Conservation (phyloP, 2,329 filamentous ascomycete species). For the Apiospora pterosperma region DNA sequence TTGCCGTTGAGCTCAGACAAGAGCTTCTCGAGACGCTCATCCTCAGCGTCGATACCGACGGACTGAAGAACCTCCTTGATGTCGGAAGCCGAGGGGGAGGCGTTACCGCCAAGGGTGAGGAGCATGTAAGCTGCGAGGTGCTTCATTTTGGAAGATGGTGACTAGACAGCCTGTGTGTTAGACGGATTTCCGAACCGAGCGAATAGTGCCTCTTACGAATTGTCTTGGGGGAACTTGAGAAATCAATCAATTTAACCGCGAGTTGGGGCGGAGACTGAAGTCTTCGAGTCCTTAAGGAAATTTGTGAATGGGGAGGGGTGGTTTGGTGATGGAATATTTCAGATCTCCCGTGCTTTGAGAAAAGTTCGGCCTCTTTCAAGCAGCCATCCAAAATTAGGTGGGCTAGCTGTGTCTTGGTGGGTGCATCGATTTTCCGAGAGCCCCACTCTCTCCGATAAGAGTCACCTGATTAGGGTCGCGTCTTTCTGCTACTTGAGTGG, state of each 20-base stretch:
- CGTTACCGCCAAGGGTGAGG: slow-evolving; percentile 89
- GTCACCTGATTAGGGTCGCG: slow-evolving; percentile 11
- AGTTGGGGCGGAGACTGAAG: slow-evolving; percentile 96
- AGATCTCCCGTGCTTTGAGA: slow-evolving; percentile 2
- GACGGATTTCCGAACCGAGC: slow-evolving; percentile 12
- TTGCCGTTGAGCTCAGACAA: slow-evolving; percentile 90
- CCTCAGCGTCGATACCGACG: slow-evolving; percentile 92
- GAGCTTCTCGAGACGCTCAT: slow-evolving; percentile 81
- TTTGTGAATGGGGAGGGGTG: slow-evolving; percentile 3
- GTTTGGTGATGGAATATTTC: slow-evolving; percentile 4
- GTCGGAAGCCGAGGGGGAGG: slow-evolving; percentile 78
- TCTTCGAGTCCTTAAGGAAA: slow-evolving; percentile 73
- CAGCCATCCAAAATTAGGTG: background rate
- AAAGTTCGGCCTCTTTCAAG: slow-evolving; percentile 5
- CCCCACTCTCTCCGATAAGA: background rate
- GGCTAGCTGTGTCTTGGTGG: background rate
- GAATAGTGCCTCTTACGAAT: background rate
- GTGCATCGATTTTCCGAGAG: background rate
- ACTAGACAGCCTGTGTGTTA: slow-evolving; percentile 2
- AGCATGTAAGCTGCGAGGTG: slow-evolving; percentile 99
- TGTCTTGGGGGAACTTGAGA: slow-evolving; percentile 67
- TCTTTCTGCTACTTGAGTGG: background rate
- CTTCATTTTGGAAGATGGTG: slow-evolving; percentile 79
- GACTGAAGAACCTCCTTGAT: slow-evolving; percentile 87
- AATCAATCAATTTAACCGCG: slow-evolving; percentile 99